phyloP scores from a whole-genome alignment of 108 stramenopile species.

The Parietichytrium sp. region DNA sequence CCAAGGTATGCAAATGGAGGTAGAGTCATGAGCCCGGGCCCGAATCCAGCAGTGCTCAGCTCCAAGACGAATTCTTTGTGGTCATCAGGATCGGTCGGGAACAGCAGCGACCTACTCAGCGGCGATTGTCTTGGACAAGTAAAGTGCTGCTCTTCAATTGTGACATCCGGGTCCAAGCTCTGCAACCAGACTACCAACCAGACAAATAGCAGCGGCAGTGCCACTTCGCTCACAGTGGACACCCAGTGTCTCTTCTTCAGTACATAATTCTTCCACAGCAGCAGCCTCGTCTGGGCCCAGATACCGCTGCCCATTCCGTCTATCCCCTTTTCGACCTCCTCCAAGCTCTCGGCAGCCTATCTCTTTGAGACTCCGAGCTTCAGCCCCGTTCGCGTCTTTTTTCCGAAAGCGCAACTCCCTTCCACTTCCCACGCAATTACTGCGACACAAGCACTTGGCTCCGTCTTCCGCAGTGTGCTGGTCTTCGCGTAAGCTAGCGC shows the following conservation, averaged over 20 bases:
- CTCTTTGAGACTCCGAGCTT: too few relatives aligned
- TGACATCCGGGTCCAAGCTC: slow-evolving; percentile 2
- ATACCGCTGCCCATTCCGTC: too few relatives aligned
- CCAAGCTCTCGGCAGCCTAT: too few relatives aligned
- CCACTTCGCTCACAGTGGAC: not conserved
- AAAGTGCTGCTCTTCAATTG: not conserved
- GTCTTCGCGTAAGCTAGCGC: too few relatives aligned
- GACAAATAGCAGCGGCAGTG: not conserved
- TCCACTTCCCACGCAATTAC: too few relatives aligned
- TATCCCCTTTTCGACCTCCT: too few relatives aligned
- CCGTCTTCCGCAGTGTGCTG: too few relatives aligned
- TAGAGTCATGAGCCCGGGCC: not conserved
- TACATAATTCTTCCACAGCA: slow-evolving; percentile 37
- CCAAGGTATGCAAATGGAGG: slow-evolving; percentile 6
- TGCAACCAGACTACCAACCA: slow-evolving; percentile 31
- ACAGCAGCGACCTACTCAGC: not conserved
- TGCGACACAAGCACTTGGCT: too few relatives aligned
- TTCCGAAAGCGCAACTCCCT: too few relatives aligned
- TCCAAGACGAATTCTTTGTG: slow-evolving; percentile 18
- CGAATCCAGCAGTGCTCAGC: slow-evolving; percentile 23
- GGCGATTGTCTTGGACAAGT: not conserved
- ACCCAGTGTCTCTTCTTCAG: not conserved
- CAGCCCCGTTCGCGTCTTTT: too few relatives aligned
- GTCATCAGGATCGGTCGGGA: slow-evolving; percentile 23
- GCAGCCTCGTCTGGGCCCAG: not conserved